These are phyloP conservation scores for Chrysanthemum seticuspe DNA, from an alignment of 129 eudicot species.

Conservation along the genomic window DNA sequence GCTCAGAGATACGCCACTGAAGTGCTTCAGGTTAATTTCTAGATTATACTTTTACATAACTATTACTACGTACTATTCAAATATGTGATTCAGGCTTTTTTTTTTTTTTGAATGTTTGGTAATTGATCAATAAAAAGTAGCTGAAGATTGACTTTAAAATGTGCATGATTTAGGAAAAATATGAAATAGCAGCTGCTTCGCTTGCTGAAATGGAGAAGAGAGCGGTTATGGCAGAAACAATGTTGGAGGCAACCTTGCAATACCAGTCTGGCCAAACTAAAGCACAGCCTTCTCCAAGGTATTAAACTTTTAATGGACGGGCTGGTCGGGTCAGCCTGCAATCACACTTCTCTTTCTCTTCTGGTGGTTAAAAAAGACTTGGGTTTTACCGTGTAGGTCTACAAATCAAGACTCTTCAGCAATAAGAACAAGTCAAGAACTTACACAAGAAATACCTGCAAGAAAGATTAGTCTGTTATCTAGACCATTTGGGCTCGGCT, in stretches of 20 bases:
- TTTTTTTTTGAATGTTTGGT: not conserved
- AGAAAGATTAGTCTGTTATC: slow-evolving; percentile 84
- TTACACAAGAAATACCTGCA: slow-evolving; percentile 52
- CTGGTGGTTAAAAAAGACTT: slow-evolving; percentile 1
- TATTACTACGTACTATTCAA: not conserved
- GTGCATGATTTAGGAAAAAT: slow-evolving; percentile 55
- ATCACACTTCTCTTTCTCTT: not conserved
- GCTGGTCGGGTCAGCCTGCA: not conserved
- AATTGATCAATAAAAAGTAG: not conserved
- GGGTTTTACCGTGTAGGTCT: slow-evolving; percentile 21
- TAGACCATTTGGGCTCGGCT: slow-evolving; percentile 82
- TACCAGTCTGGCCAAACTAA: slow-evolving; percentile 87
- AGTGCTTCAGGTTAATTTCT: slow-evolving; percentile 66
- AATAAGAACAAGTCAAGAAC: slow-evolving; percentile 55
- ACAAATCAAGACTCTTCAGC: slow-evolving; percentile 47
- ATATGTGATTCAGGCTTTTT: not conserved
- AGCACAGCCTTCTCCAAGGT: slow-evolving; percentile 89
- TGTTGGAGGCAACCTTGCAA: slow-evolving; percentile 97
- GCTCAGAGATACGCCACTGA: slow-evolving; percentile 85
- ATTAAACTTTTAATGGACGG: not conserved
- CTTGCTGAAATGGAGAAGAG: slow-evolving; percentile 92
- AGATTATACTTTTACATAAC: not conserved
- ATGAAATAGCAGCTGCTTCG: slow-evolving; percentile 67
- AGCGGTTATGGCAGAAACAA: slow-evolving; percentile 93
- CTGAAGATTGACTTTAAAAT: not conserved